A percentile compares a stretch with the other conserved stretches of the same genome.
These are phyloP conservation scores for Leccinum pseudoinsigne DNA, from an alignment of 1,284 basidiomycete species.

Conservation along the genomic window DNA sequence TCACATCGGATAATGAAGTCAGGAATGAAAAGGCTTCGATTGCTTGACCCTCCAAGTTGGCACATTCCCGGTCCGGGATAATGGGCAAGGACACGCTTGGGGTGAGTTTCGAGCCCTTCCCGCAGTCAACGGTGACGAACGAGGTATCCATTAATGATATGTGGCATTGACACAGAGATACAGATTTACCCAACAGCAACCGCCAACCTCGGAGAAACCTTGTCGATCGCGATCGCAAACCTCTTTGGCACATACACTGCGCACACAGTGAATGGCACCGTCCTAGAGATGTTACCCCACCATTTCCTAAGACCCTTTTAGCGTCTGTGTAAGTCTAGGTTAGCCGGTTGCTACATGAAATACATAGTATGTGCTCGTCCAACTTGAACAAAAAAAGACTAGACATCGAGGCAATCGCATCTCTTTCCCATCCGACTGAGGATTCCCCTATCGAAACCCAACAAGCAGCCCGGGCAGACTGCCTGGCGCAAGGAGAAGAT, in stretches of 20 bases:
- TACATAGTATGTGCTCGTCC: too few species aligned
- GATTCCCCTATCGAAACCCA: not conserved
- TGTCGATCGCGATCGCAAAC: not conserved
- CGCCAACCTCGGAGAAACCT: not conserved
- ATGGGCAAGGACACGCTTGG: conserved; percentile 25
- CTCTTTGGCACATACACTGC: not conserved
- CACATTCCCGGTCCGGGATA: conserved; percentile 35
- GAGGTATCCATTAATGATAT: conserved; percentile 8
- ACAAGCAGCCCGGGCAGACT: not conserved
- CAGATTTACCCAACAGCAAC: not conserved
- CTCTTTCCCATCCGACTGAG: not conserved
- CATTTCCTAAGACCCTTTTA: too few species aligned
- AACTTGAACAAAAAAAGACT: too few species aligned
- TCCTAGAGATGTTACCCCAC: too few species aligned
- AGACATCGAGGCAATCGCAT: not conserved
- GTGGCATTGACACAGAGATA: not conserved
- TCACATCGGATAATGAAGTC: conserved; percentile 42
- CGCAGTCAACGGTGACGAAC: conserved; percentile 25
- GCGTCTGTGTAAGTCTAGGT: too few species aligned
- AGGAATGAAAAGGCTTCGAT: conserved; percentile 55
- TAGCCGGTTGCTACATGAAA: too few species aligned
- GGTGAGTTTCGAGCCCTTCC: conserved; percentile 20
- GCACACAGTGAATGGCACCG: not conserved
- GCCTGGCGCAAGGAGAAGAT: not conserved
- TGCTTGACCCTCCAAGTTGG: conserved; percentile 38